Percentiles rank a stretch among this genome's conserved stretches.
Evolutionary conservation across 257 asterid species (phyloP).

Genomic region (Solanum verrucosum): DNA sequence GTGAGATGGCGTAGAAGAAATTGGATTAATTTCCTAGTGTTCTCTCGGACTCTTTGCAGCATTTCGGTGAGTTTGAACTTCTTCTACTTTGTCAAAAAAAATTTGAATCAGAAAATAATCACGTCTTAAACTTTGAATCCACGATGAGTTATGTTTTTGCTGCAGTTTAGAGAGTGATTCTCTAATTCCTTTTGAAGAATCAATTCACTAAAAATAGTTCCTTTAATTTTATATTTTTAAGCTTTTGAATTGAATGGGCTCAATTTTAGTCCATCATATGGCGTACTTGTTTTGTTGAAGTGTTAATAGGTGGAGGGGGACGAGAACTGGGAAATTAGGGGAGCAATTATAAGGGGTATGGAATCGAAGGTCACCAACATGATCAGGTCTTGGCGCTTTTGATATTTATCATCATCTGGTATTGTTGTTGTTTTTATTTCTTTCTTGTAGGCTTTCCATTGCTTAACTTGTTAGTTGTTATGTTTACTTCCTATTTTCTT

Average conservation of each 20-base stretch:
- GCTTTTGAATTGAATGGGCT: background rate
- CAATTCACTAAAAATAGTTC: background rate
- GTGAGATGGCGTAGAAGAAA: background rate
- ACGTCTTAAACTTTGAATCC: background rate
- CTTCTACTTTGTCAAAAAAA: background rate
- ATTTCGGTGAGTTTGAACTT: background rate
- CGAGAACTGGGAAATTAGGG: background rate
- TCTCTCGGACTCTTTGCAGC: background rate
- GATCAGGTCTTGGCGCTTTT: conserved; percentile 2
- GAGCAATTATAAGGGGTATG: background rate
- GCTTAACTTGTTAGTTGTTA: background rate
- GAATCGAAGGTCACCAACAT: background rate
- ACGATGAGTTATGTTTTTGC: background rate
- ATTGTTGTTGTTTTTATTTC: background rate
- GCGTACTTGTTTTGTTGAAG: background rate
- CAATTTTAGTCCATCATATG: background rate
- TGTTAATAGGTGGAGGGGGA: background rate
- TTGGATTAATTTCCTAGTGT: background rate
- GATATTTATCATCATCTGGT: background rate
- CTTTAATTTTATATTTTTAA: background rate
- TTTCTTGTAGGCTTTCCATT: background rate
- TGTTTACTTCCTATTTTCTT: background rate
- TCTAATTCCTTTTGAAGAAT: background rate
- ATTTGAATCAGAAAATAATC: background rate
- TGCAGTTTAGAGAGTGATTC: background rate